Conservation (phyloP, 176 grass and related monocot genomes). For the Oryza glaberrima region DNA sequence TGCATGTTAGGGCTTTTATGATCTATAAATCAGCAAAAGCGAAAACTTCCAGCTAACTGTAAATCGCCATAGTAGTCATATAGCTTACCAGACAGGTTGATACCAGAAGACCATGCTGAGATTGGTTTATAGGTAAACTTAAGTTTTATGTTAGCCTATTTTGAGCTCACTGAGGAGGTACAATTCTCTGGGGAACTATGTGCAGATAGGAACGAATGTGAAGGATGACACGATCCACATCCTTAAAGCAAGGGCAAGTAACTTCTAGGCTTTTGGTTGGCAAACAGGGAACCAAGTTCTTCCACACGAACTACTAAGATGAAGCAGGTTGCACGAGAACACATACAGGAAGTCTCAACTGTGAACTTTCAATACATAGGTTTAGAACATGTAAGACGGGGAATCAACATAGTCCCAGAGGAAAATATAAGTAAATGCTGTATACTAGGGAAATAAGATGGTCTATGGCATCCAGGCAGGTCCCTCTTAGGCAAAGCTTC, state of each 20-base stretch:
- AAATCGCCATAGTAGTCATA: background rate
- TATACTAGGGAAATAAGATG: slow-evolving; percentile 48
- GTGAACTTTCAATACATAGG: slow-evolving; percentile 57
- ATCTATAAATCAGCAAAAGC: slow-evolving; percentile 6
- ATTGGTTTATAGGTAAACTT: slow-evolving; percentile 15
- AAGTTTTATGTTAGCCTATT: background rate
- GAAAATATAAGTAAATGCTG: slow-evolving; percentile 57
- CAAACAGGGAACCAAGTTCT: slow-evolving; percentile 36
- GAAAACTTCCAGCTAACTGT: slow-evolving; percentile 18
- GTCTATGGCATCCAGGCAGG: slow-evolving; percentile 50
- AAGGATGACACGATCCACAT: background rate
- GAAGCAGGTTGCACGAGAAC: slow-evolving; percentile 40
- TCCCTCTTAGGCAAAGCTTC: slow-evolving; percentile 67
- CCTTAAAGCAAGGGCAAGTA: slow-evolving; percentile 30
- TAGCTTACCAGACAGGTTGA: background rate
- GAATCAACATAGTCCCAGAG: slow-evolving; percentile 56
- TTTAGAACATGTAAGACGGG: slow-evolving; percentile 48
- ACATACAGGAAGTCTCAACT: slow-evolving; percentile 49
- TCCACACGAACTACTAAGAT: slow-evolving; percentile 50
- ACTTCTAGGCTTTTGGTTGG: slow-evolving; percentile 32
- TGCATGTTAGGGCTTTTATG: background rate
- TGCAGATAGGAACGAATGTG: slow-evolving; percentile 9
- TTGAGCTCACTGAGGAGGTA: background rate
- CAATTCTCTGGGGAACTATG: background rate
- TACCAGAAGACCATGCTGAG: background rate